Conservation (phyloP, 208 protist genomes). For the Phytomonas sp. region DNA sequence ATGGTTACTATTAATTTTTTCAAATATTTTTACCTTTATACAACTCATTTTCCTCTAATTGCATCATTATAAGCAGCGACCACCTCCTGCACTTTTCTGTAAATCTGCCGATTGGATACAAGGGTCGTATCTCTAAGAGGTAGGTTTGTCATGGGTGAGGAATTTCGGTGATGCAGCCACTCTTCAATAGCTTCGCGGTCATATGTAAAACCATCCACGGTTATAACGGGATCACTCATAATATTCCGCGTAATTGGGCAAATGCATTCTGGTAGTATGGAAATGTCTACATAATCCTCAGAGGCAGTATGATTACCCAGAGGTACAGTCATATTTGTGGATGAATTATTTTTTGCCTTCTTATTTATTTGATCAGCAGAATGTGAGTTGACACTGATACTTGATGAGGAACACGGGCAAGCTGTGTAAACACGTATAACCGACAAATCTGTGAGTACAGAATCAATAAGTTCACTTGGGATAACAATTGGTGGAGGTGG, state of each 20-base stretch:
- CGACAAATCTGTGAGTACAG: conserved; percentile 7
- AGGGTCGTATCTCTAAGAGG: conserved; percentile 19
- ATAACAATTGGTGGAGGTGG: conserved; percentile 7
- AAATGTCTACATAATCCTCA: conserved; percentile 13
- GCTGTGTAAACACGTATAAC: not conserved
- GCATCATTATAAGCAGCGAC: conserved; percentile 20
- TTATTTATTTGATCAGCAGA: not conserved
- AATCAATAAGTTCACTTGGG: conserved; percentile 7
- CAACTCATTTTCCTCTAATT: not conserved
- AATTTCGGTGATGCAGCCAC: conserved; percentile 44
- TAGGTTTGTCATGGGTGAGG: conserved; percentile 65
- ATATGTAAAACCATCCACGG: conserved; percentile 80
- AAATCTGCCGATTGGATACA: conserved; percentile 22
- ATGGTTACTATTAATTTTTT: not conserved
- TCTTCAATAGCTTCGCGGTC: conserved; percentile 66
- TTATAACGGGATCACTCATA: conserved; percentile 83
- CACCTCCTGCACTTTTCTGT: conserved; percentile 15
- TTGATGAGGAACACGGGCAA: not conserved
- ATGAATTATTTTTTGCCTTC: not conserved
- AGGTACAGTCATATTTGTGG: not conserved
- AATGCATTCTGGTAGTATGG: conserved; percentile 25
- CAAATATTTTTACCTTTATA: not conserved
- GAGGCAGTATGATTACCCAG: not conserved
- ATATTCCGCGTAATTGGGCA: conserved; percentile 76
- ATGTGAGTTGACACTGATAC: not conserved